Evolutionary conservation across 2,329 filamentous ascomycete species (phyloP), one percentile per base, ranked within the genome.

Genomic region (Aspergillus melleus): DNA sequence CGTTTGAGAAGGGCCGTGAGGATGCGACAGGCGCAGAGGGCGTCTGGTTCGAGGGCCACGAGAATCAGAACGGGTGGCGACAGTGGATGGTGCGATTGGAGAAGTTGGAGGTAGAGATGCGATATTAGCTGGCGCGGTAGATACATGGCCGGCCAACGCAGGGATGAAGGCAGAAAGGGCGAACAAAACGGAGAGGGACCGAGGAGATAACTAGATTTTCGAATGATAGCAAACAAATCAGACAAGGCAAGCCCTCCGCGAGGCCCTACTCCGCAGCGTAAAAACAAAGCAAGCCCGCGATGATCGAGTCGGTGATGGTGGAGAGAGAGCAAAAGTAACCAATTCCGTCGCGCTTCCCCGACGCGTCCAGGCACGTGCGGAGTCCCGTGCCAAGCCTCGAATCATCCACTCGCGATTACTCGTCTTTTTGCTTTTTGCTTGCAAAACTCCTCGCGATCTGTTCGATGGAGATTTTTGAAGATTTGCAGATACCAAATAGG

Each of bases 11-110:
- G 84, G 54, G 90, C 86, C 2, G 94, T 96, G 52, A 99, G 86
- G 62, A 99, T 97, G 62, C 93, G 92, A 75, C 92, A 96, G 63
- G 93, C 95, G 77, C 94, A 98, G 63, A 99, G 87, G 64, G 95
- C 91, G 79, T 99, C 95, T 57, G 95, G 92, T 72, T 97, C 94
- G 73, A 98, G 90, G 39, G 94, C 91, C 65, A 93, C 93, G 58
- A 99, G 90, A 64, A 99, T 87, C 26, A 98, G 84, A 56, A 98
- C 92, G 0, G 93, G 93, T 44, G 94, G 90, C 19, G 92, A 95
- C 54, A 94, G 86, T n/a, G 93, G 90, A 73, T 97, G 91, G 66
- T 93, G 89, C 49, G 90, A 90, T 76, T 86, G 87, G 76, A 96
- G 87, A 58, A 99, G 90, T 77, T 96, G 90, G 61, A 86, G 85